Percentiles rank a stretch among this genome's conserved stretches.
Evolutionary conservation across 495 filamentous ascomycete genomes (phyloP).

Genomic region (Melanomma pulvis-pyrius): DNA sequence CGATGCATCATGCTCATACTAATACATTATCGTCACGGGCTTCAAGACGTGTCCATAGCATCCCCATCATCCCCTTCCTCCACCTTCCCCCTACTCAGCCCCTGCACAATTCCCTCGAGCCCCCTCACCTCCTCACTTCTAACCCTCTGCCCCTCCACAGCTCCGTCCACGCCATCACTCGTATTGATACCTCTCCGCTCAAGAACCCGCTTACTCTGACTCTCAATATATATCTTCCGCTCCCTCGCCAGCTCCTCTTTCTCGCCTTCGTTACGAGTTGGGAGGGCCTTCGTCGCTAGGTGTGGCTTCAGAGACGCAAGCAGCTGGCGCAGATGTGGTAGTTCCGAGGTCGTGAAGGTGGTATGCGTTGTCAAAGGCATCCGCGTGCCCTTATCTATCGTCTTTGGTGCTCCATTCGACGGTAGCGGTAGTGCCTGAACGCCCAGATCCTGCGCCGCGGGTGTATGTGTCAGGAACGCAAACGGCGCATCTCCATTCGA

Average conservation of each 20-base stretch:
- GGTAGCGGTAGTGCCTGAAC: conserved; percentile 37
- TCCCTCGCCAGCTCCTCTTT: conserved; percentile 34
- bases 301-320: conserved; percentile 62
- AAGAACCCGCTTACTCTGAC: conserved; percentile 40
- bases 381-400: not conserved
- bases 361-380: conserved; percentile 71
- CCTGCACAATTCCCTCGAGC: conserved; percentile 43
- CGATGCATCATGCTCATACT: not conserved
- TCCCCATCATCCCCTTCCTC: conserved; percentile 20
- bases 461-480: conserved; percentile 57
- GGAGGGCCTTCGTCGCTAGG: conserved; percentile 37
- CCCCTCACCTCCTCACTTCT: conserved; percentile 43
- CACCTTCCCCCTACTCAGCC: conserved; percentile 17
- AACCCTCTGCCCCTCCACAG: conserved; percentile 34
- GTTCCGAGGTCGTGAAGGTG: conserved; percentile 77
- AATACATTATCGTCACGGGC: not conserved
- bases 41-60: not conserved
- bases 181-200: conserved; percentile 42
- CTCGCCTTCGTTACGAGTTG: conserved; percentile 19
- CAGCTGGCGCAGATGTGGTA: conserved; percentile 72
- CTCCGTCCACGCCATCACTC: conserved; percentile 23
- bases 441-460: conserved; percentile 51
- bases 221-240: conserved; percentile 44
- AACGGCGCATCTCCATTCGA: conserved; percentile 42
- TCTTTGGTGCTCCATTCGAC: conserved; percentile 21